Base-by-base conservation (phyloP, 73 alveolate genomes). In the Uronychia setigera region DNA sequence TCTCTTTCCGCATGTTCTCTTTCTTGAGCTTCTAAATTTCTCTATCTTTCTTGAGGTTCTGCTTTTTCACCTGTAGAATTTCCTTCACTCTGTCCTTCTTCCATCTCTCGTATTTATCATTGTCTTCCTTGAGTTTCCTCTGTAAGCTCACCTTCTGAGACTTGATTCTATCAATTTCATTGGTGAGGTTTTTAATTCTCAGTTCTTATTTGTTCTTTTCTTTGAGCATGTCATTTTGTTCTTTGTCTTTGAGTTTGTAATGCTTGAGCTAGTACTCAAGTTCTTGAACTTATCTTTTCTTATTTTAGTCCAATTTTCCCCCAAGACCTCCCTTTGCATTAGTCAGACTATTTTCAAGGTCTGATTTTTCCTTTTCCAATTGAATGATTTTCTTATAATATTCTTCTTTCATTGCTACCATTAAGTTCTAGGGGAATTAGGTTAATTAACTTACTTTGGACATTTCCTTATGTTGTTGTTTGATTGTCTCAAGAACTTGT, bases 51-150 rank as follows among this genome's bases (percentile, higher is more conserved):
- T 85, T 90, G 31, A 88, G 82, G 78, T 81, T 90, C 26, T 77
- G 46, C 46, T 82, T 79, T 81, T 94, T 94, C 83, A 85, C 78
- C 28, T 59, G 80, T 85, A 94, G 80, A 0, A 94, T 60, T 80
- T 93, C 95, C 80, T 92, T 92, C 26, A 75, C 88, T 29, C 87
- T 84, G 25, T 88, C 92, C 59, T 80, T 59, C 88, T 92, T 94
- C 93, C 92, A 92, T 58, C 92, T 92, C 35, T 87, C 79, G 77
- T 83, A 87, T 77, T 80, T 79, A 35, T 94, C 96, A 28, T 87
- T 59, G 78, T 94, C 95, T 80, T 92, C 96, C 79, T 94, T 94
- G 58, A 92, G 60, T 58, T 83, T 87, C 88, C 89, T 93, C 58
- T 35, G 46, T 31, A 94, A 77, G 19, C 79, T 78, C 14, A 91